A percentile compares a stretch with the other conserved stretches of the same genome.
These are phyloP conservation scores for Spergularia azorica DNA, from an alignment of 179 eudicot genomes.

Conservation along the genomic window DNA sequence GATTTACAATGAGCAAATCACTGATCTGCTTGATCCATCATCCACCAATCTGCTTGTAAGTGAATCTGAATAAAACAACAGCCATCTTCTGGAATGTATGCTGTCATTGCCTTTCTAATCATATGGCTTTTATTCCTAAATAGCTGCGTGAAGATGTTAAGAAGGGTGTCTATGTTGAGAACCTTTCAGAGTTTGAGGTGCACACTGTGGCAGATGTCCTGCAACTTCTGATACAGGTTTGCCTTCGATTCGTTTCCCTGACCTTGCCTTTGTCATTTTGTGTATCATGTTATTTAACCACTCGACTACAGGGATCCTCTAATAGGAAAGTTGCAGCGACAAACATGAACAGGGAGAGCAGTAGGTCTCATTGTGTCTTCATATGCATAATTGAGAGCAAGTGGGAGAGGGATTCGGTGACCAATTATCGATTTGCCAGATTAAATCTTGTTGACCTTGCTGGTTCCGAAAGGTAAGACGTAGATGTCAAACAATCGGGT, in stretches of 20 bases:
- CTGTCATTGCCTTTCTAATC: slow-evolving; percentile 23
- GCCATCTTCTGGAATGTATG: not conserved
- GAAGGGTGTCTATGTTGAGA: slow-evolving; percentile 95
- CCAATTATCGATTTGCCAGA: slow-evolving; percentile 86
- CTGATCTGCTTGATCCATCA: slow-evolving; percentile 97
- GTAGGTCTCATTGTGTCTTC: slow-evolving; percentile 97
- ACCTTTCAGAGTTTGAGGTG: slow-evolving; percentile 94
- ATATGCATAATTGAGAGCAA: slow-evolving; percentile 88
- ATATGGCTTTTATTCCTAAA: slow-evolving; percentile 5
- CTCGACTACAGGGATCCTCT: slow-evolving; percentile 72
- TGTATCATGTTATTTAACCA: slow-evolving; percentile 13
- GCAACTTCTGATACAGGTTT: slow-evolving; percentile 79
- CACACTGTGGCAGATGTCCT: slow-evolving; percentile 84
- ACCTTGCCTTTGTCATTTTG: slow-evolving; percentile 11
- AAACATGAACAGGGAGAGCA: slow-evolving; percentile 97
- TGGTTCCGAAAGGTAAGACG: slow-evolving; percentile 90
- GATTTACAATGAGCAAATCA: slow-evolving; percentile 93
- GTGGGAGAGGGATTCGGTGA: slow-evolving; percentile 90
- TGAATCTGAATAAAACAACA: slow-evolving; percentile 3
- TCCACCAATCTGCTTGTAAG: slow-evolving; percentile 88
- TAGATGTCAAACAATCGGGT: not conserved
- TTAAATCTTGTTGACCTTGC: slow-evolving; percentile 97
- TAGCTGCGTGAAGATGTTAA: slow-evolving; percentile 91
- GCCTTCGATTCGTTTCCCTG: not conserved
- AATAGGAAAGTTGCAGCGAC: slow-evolving; percentile 97